phyloP scores from a whole-genome alignment of 768 basidiomycete genomes.

The Boletus patriciae region DNA sequence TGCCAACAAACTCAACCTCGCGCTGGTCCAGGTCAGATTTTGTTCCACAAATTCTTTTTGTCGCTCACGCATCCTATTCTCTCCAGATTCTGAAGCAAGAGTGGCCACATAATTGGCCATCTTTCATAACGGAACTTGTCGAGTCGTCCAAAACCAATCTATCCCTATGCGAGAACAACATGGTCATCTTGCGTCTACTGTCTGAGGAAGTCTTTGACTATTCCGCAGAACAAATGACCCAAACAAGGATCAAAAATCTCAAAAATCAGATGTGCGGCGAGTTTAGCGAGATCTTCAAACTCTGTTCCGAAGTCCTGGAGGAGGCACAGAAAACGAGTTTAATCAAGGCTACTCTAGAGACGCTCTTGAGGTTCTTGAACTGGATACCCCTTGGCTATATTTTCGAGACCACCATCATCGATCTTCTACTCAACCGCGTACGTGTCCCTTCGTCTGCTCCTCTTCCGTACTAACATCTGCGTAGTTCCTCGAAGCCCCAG shows the following conservation, averaged over 20 bases:
- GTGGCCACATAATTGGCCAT: slow-evolving; percentile 99
- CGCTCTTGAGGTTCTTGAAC: slow-evolving; percentile 91
- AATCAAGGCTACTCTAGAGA: slow-evolving; percentile 93
- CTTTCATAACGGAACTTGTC: slow-evolving; percentile 94
- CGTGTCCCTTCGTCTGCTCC: slow-evolving; percentile 34
- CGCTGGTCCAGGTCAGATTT: slow-evolving; percentile 80
- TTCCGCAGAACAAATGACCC: slow-evolving; percentile 98
- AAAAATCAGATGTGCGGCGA: slow-evolving; percentile 99
- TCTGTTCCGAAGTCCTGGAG: slow-evolving; percentile 94
- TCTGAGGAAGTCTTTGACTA: slow-evolving; percentile 99
- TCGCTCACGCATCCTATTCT: slow-evolving; percentile 7
- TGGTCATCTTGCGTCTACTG: slow-evolving; percentile 96
- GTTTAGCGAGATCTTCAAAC: slow-evolving; percentile 96
- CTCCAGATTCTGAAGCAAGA: slow-evolving; percentile 95
- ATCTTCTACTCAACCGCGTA: slow-evolving; percentile 87
- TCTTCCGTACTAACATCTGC: slow-evolving; percentile 11
- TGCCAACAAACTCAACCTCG: slow-evolving; percentile 94
- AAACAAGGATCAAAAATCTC: slow-evolving; percentile 93
- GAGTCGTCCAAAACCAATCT: slow-evolving; percentile 96
- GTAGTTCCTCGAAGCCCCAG: slow-evolving; percentile 94
- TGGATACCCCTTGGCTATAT: slow-evolving; percentile 99
- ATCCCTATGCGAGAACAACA: slow-evolving; percentile 98
- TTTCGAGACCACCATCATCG: slow-evolving; percentile 97
- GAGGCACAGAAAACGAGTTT: slow-evolving; percentile 95
- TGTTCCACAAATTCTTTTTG: background rate